Evolutionary conservation across 2,329 filamentous ascomycete species (phyloP).

Genomic region (Aaosphaeria arxii): DNA sequence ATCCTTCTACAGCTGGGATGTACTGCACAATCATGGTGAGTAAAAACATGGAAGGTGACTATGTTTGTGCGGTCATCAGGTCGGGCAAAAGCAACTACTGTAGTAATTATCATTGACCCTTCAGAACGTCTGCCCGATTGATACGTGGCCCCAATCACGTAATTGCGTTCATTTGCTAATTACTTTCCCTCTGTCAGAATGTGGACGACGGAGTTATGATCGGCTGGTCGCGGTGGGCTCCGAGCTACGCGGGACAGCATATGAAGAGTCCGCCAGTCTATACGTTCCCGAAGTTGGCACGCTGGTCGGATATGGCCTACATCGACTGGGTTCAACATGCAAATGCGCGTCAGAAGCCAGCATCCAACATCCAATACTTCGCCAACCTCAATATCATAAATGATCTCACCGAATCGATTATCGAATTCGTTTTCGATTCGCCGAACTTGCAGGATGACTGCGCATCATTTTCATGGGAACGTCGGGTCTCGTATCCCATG

Average conservation of each 20-base stretch:
- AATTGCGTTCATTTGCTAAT: not conserved
- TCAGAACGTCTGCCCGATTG: not conserved
- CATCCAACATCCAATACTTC: slow-evolving; percentile 3
- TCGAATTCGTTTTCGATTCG: not conserved
- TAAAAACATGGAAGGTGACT: too few relatives aligned
- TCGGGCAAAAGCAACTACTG: not conserved
- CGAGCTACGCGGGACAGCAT: not conserved
- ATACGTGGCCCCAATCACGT: not conserved
- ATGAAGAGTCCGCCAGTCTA: slow-evolving; percentile 1
- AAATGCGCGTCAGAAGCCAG: not conserved
- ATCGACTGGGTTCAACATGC: slow-evolving; percentile 1
- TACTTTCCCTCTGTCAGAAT: not conserved
- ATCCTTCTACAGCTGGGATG: not conserved
- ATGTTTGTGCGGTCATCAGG: not conserved
- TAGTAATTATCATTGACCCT: not conserved
- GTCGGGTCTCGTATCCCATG: not conserved
- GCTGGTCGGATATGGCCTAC: slow-evolving; percentile 4
- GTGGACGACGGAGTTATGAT: slow-evolving; percentile 2
- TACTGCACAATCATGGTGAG: not conserved
- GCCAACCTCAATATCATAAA: not conserved
- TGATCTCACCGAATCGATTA: not conserved
- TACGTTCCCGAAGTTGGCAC: slow-evolving; percentile 2
- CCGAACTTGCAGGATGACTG: not conserved
- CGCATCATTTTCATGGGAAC: not conserved
- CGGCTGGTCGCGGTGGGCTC: slow-evolving; percentile 1